Percentiles rank a stretch among this genome's conserved stretches.
Evolutionary conservation across 1,284 basidiomycete genomes (phyloP).

Genomic region (Stygiomarasmius scandens): DNA sequence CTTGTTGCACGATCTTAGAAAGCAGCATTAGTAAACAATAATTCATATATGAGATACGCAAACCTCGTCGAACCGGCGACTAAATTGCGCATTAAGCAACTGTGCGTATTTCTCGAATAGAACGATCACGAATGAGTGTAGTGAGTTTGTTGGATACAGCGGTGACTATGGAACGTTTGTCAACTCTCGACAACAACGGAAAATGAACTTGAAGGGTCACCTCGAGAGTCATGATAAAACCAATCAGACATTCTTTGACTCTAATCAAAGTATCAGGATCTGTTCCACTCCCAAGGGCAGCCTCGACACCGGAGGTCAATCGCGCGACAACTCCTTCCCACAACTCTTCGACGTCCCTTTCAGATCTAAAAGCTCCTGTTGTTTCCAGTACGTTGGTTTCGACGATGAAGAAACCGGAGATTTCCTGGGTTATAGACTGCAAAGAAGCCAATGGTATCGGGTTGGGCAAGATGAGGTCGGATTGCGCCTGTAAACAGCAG

Average conservation of each 20-base stretch:
- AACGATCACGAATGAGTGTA: slow-evolving; percentile 85
- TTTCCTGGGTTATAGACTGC: slow-evolving; percentile 81
- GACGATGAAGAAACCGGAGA: slow-evolving; percentile 98
- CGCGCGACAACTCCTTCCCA: slow-evolving; percentile 91
- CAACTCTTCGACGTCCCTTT: slow-evolving; percentile 91
- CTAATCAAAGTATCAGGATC: slow-evolving; percentile 85
- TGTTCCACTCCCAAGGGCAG: slow-evolving; percentile 73
- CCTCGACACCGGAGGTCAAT: slow-evolving; percentile 77
- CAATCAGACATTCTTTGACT: slow-evolving; percentile 84
- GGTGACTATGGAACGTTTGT: slow-evolving; percentile 60
- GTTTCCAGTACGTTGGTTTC: slow-evolving; percentile 93
- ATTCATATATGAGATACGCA: slow-evolving; percentile 19
- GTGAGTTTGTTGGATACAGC: slow-evolving; percentile 80
- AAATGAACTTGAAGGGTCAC: slow-evolving; percentile 42
- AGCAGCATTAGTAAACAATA: slow-evolving; percentile 7
- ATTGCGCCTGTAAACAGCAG: slow-evolving; percentile 77
- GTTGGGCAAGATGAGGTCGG: slow-evolving; percentile 88
- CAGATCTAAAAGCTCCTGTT: slow-evolving; percentile 84
- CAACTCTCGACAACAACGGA: slow-evolving; percentile 10
- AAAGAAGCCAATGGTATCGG: slow-evolving; percentile 62
- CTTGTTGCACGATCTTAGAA: slow-evolving; percentile 82
- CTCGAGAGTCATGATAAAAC: slow-evolving; percentile 93
- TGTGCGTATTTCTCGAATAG: slow-evolving; percentile 92
- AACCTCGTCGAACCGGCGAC: slow-evolving; percentile 81
- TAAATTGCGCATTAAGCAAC: slow-evolving; percentile 84